Evolutionary conservation across 164 flowering plant species (phyloP), one percentile per base, ranked within the genome.

Genomic region (Stephania yunnanensis): DNA sequence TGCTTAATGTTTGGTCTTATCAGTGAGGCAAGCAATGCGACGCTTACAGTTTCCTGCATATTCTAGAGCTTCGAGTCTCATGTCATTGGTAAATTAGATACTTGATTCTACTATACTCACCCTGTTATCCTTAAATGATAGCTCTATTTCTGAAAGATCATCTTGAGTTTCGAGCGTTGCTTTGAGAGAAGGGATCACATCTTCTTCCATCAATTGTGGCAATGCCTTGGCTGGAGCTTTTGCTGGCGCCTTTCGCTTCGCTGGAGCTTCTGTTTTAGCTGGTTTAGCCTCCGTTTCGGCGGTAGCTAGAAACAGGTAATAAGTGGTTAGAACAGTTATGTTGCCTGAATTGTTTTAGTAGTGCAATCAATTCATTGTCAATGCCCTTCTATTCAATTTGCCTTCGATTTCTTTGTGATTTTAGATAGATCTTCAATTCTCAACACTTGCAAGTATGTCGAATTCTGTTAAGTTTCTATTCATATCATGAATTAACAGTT

Each of bases 161-260:
- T 85, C 80, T 74, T 90, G 89, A 45, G 88, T 84, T 87, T 88
- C 90, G 30, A 94, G 87, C 25, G 80, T 84, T 63, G 81, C 69
- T 78, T 77, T 85, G 3, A 94, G 81, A 11, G 93, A 66, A 74
- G 97, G 98, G 72, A 91, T 91, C 12, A 94, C 88, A 64, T 94
- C 98, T 72, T 92, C 97, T 75, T 87, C 89, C 94, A 91, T 94
- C 82, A 92, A 66, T 82, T 92, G 78, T 22, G 94, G 89, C 78
- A 92, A 78, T 48, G 94, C 84, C 84, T 94, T 89, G 0, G 72
- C 86, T n/a, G 89, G 83, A 78, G 88, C 87, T 86, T 91, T 88
- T 8, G 90, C 88, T 6, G 90, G 77, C 50, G 88, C 71, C 69
- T 89, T 90, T 53, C 86, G 81, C 46, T 76, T 76, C 9, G 74